phyloP scores from a whole-genome alignment of 345 rosid genomes.

The Geranium brycei region DNA sequence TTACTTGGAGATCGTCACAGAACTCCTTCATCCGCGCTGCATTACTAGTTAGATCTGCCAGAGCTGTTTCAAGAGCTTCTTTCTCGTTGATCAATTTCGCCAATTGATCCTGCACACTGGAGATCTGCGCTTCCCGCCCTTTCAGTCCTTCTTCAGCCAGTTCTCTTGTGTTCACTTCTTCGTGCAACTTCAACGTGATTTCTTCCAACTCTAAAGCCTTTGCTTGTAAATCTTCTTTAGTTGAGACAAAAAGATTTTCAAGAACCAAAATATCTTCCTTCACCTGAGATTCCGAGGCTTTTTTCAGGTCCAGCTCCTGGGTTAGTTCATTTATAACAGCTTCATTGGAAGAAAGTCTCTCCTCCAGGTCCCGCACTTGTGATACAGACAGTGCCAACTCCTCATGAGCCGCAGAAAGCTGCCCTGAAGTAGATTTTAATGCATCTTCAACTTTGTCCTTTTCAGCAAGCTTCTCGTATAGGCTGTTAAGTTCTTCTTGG shows the following conservation, averaged over 20 bases:
- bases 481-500: slow-evolving; percentile 58
- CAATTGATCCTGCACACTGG: slow-evolving; percentile 22
- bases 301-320: slow-evolving; percentile 49
- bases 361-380: slow-evolving; percentile 40
- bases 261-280: slow-evolving; percentile 48
- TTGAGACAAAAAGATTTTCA: slow-evolving; percentile 29
- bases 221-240: slow-evolving; percentile 43
- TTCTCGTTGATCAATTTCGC: slow-evolving; percentile 32
- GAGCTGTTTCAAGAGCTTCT: slow-evolving; percentile 41
- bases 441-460: slow-evolving; percentile 60
- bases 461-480: slow-evolving; percentile 52
- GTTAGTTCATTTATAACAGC: slow-evolving; percentile 36
- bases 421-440: slow-evolving; percentile 41
- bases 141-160: slow-evolving; percentile 27
- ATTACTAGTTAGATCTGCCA: slow-evolving; percentile 36
- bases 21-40: slow-evolving; percentile 30
- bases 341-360: slow-evolving; percentile 55
- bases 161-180: slow-evolving; percentile 37
- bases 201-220: slow-evolving; percentile 48
- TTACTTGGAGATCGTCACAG: slow-evolving; percentile 45
- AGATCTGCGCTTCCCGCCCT: slow-evolving; percentile 24
- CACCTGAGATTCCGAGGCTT: slow-evolving; percentile 50
- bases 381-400: slow-evolving; percentile 52
- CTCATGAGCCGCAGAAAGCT: slow-evolving; percentile 53
- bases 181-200: slow-evolving; percentile 34